Base-by-base conservation (phyloP, 768 basidiomycete genomes). In the Termitomyces heimii region DNA sequence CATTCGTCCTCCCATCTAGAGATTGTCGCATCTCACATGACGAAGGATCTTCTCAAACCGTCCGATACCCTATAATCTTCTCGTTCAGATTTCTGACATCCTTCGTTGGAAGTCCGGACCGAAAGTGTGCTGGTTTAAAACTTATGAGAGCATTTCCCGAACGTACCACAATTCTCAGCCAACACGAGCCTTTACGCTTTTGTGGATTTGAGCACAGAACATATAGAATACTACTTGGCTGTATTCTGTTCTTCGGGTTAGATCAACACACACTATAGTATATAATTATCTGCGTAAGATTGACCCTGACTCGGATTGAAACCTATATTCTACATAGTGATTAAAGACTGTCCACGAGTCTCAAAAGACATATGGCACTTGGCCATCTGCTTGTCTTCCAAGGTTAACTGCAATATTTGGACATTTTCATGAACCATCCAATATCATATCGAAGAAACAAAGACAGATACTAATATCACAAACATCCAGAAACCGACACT, bases 1-100 rank as follows among this genome's bases (percentile, higher is more conserved):
- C 57, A 66, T 39, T 62, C 62, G 12, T 56, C 59, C 1, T 65
- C 61, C 46, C 57, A 65, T n/a, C 63, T 64, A 4, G 66, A 65
- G 2, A 34, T 59, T 2, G 60, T 52, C 39, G 55, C 53, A 20
- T 58, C 43, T 16, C 46, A 57, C 32, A 47, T 46, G 3, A 54
- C 28, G 16, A n/a, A 53, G 20, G 55, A 47, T 13, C 39, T 46
- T 16, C 44, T 55, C 39, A 52, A 10, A 43, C 51, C 22, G 49
- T 65, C 18, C 18, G 61, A 62, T 18, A 29, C 37, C 8, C 47
- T 60, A 5, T 53, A 57, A 5, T 53, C 54, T 13, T 50, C 61
- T 40, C 57, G 54, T 57, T 26, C 60, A 62, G 40, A 37, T 62
- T 16, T 53, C 59, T 16, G 28, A 16, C 14, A 34, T 54, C 13